These are phyloP conservation scores for Pyrrhoderma lamaoense DNA, from an alignment of 1,284 basidiomycete genomes.

Conservation along the genomic window DNA sequence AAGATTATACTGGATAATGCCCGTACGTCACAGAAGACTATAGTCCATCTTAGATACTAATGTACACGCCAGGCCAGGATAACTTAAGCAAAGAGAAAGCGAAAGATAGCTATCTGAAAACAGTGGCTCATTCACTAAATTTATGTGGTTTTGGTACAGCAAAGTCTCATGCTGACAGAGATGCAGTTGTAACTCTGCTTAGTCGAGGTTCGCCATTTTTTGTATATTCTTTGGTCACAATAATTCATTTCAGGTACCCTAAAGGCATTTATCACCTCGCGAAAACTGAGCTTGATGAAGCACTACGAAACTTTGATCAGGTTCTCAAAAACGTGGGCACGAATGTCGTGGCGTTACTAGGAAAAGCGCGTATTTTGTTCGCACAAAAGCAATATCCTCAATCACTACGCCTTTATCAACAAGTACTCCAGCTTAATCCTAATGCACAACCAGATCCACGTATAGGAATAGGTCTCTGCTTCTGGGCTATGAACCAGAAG, in stretches of 20 bases:
- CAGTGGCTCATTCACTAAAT: slow-evolving; percentile 68
- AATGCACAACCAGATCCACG: slow-evolving; percentile 81
- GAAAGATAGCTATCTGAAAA: slow-evolving; percentile 63
- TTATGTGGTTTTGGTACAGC: slow-evolving; percentile 48
- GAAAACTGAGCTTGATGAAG: slow-evolving; percentile 70
- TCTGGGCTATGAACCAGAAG: slow-evolving; percentile 81
- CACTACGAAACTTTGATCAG: slow-evolving; percentile 72
- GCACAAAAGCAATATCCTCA: slow-evolving; percentile 69
- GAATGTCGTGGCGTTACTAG: slow-evolving; percentile 74
- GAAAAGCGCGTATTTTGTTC: slow-evolving; percentile 82
- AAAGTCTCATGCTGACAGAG: slow-evolving; percentile 34
- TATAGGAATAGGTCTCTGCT: slow-evolving; percentile 87
- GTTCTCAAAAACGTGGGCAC: slow-evolving; percentile 74
- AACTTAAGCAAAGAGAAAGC: slow-evolving; percentile 49
- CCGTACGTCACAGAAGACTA: slow-evolving; percentile 41
- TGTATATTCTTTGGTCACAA: slow-evolving; percentile 17
- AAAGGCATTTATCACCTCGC: slow-evolving; percentile 78
- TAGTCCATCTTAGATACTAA: slow-evolving; percentile 3
- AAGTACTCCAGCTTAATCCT: slow-evolving; percentile 71
- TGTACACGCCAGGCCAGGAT: slow-evolving; percentile 52
- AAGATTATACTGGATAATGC: slow-evolving; percentile 68
- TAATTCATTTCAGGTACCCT: slow-evolving; percentile 11
- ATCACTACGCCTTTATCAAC: slow-evolving; percentile 79
- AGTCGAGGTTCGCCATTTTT: slow-evolving; percentile 50
- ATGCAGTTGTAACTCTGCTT: slow-evolving; percentile 30